A percentile compares a stretch with the other conserved stretches of the same genome.
phyloP scores from a whole-genome alignment of 306 rosid species.

The Prunus davidiana region DNA sequence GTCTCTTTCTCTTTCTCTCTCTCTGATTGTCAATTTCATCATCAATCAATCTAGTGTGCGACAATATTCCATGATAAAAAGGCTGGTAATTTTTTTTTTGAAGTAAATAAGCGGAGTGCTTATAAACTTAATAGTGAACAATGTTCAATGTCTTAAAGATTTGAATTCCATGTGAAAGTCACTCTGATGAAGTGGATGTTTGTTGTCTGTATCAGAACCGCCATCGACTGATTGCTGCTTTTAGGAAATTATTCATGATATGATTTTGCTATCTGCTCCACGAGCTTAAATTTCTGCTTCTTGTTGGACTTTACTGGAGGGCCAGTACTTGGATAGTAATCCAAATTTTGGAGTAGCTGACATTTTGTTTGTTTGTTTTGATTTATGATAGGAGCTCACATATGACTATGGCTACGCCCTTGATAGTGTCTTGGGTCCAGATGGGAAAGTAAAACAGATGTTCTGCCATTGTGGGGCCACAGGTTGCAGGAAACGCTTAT shows the following conservation, averaged over 20 bases:
- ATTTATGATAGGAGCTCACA: constrained; percentile 67
- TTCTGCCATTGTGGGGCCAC: constrained; percentile 86
- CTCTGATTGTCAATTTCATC: neutral
- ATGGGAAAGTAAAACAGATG: constrained; percentile 79
- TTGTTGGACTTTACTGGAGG: neutral
- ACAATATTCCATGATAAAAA: neutral
- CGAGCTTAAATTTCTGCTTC: neutral
- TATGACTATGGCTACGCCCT: constrained; percentile 93
- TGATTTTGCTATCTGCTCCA: neutral
- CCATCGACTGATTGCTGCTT: neutral
- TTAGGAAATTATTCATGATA: neutral
- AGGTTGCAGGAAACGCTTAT: constrained; percentile 73
- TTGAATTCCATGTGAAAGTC: neutral
- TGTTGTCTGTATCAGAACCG: neutral
- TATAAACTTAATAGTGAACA: neutral
- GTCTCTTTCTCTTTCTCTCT: constrained; percentile 28
- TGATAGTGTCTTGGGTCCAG: constrained; percentile 74
- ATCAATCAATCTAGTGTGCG: neutral
- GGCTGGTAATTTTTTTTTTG: neutral
- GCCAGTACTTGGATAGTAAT: neutral
- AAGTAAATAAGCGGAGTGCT: neutral
- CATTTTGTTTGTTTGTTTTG: neutral
- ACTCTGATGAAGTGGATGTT: neutral
- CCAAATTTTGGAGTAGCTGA: neutral
- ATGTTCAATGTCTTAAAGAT: neutral